phyloP scores from a whole-genome alignment of 192 early-diverging fungal species.

The Rhizophagus clarus region DNA sequence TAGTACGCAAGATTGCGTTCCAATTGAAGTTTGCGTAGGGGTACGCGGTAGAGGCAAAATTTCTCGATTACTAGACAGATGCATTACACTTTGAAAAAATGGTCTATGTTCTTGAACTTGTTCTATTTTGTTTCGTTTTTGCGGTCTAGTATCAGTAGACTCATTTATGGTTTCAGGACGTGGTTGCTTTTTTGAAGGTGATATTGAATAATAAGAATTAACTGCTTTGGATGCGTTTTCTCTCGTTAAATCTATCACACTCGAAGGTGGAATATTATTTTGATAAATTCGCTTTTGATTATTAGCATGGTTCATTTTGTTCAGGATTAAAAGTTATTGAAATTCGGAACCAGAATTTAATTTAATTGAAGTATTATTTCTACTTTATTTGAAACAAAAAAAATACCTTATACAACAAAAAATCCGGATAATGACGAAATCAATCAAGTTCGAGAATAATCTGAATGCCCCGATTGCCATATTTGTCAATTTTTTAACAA shows the following conservation, averaged over 20 bases:
- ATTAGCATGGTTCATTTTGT: neutral
- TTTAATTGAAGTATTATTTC: neutral
- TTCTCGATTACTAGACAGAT: neutral
- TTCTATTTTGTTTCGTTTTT: neutral
- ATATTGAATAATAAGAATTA: neutral
- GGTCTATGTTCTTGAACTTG: neutral
- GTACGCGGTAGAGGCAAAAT: neutral
- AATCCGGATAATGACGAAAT: too few species aligned
- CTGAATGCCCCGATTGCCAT: too few species aligned
- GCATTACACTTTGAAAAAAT: neutral
- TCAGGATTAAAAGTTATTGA: neutral
- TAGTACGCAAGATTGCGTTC: too few species aligned
- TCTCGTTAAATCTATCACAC: neutral
- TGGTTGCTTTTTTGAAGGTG: neutral
- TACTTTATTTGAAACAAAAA: neutral
- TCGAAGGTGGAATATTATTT: neutral
- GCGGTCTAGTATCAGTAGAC: constrained; percentile 13
- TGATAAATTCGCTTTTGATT: neutral
- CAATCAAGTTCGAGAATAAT: too few species aligned
- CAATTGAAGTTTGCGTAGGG: too few species aligned
- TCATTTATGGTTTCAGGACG: neutral
- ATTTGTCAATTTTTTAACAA: too few species aligned
- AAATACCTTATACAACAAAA: too few species aligned
- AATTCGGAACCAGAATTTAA: neutral
- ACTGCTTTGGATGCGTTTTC: neutral